Evolutionary conservation across 2,329 filamentous ascomycete species (phyloP), one percentile per base, ranked within the genome.

Genomic region (Cladophialophora psammophila): DNA sequence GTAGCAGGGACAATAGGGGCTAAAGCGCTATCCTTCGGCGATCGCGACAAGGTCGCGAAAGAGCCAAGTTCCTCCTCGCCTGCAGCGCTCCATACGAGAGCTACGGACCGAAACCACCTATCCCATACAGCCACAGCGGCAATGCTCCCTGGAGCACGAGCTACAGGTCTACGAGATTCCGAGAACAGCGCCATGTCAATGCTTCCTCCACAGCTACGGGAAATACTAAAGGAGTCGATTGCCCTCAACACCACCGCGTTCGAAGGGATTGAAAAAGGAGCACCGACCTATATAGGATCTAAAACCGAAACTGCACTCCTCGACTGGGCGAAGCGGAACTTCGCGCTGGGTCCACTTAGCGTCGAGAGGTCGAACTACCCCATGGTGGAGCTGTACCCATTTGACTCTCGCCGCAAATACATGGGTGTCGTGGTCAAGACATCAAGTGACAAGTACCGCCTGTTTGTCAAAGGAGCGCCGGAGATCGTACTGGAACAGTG

Each of bases 241-340:
- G 83, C 85, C 10, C 80, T 90, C 71, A 91, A 91, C 74, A 91
- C 89, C 0, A 90, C 89, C 0, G 88, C 89, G 0, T 91, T 91
- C 70, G 88, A 91, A 74, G 84, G 85, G 5, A 86, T 89, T 50
- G 83, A 87, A 50, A 83, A 88, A 50, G 88, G 88, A 35, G 81
- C 83, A n/a, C 78, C 76, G 40, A 80, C 84, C 0, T 93, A 91
- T 71, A 84, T 93, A 68, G 91, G 91, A 35, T 92, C 90, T 4
- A 93, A 92, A 78, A 93, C 91, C 0, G 91, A 93, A 75, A 92
- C 90, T 3, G 90, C 91, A 26, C 81, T 93, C 10, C 83, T 93
- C n/a, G 82, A 83, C 31, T 92, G 92, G 74, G 88, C 89, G 18
- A 84, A 85, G 56, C 86, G 90, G 56, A 82, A 87, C 73, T 80